A percentile compares a stretch with the other conserved stretches of the same genome.
Evolutionary conservation across 2,329 filamentous ascomycete species (phyloP).

Genomic region (Neonectria ditissima): DNA sequence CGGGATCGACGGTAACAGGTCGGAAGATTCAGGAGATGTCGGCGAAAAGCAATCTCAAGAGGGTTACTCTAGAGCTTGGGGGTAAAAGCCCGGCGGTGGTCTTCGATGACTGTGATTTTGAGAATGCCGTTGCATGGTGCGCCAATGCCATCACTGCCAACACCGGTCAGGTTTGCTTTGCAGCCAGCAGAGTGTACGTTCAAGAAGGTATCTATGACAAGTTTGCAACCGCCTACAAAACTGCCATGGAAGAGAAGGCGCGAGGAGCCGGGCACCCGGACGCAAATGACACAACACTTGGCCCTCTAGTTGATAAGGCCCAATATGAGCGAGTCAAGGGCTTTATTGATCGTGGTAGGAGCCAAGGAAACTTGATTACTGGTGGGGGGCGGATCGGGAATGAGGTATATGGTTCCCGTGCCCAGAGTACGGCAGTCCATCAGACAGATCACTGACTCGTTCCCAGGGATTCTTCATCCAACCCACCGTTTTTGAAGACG

Average conservation of each 20-base stretch:
- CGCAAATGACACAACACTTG: slow-evolving; percentile 68
- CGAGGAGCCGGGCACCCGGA: slow-evolving; percentile 72
- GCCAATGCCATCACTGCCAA: slow-evolving; percentile 71
- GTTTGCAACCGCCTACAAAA: slow-evolving; percentile 70
- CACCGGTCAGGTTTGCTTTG: slow-evolving; percentile 80
- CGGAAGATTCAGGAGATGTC: slow-evolving; percentile 71
- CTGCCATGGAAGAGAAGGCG: slow-evolving; percentile 67
- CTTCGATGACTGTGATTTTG: slow-evolving; percentile 73
- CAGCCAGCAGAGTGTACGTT: slow-evolving; percentile 78
- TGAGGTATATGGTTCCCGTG: slow-evolving; percentile 39
- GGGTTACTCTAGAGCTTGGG: slow-evolving; percentile 79
- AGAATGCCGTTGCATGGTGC: slow-evolving; percentile 63
- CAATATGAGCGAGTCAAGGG: slow-evolving; percentile 59
- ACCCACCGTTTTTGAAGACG: slow-evolving; percentile 60
- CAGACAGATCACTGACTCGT: slow-evolving; percentile 1
- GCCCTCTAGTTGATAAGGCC: slow-evolving; percentile 63
- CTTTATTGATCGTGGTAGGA: slow-evolving; percentile 58
- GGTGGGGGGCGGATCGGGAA: slow-evolving; percentile 55
- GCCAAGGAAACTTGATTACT: slow-evolving; percentile 52
- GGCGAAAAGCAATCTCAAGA: slow-evolving; percentile 66
- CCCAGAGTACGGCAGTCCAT: not conserved
- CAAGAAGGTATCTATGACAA: slow-evolving; percentile 67
- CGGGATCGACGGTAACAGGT: slow-evolving; percentile 76
- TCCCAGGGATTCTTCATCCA: slow-evolving; percentile 56
- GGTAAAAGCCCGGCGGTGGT: slow-evolving; percentile 76